Evolutionary conservation across 73 alveolate species (phyloP).

Genomic region (Breviolum minutum): DNA sequence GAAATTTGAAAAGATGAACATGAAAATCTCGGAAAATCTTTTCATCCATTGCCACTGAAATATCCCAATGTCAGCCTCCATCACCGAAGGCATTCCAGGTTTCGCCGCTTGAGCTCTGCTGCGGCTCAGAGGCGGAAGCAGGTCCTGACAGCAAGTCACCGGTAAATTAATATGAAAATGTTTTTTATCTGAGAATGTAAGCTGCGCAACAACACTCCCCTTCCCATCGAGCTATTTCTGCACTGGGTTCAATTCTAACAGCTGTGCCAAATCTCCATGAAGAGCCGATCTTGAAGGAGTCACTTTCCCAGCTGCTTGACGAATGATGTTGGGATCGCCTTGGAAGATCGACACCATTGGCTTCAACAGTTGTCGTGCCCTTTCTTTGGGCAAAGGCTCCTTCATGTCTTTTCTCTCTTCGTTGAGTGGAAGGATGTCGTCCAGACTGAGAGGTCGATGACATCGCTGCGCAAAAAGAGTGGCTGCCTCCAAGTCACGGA

Average conservation of each 20-base stretch:
- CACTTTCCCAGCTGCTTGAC: constrained; percentile 20
- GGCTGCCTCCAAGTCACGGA: constrained; percentile 33
- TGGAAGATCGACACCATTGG: constrained; percentile 61
- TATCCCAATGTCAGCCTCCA: not conserved
- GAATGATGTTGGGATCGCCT: constrained; percentile 53
- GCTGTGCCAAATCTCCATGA: constrained; percentile 1
- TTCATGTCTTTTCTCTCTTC: not conserved
- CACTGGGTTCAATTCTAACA: not conserved
- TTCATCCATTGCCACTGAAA: too few relatives aligned
- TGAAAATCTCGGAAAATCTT: too few relatives aligned
- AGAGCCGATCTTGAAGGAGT: constrained; percentile 16
- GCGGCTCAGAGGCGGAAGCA: not conserved
- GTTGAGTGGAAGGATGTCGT: not conserved
- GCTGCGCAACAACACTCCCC: not conserved
- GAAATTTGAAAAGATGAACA: too few relatives aligned
- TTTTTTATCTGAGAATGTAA: not conserved
- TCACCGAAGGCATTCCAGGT: not conserved
- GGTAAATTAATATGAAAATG: not conserved
- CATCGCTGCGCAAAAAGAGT: constrained; percentile 65
- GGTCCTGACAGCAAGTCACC: not conserved
- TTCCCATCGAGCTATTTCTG: not conserved
- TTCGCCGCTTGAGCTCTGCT: not conserved
- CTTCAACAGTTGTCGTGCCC: constrained; percentile 60
- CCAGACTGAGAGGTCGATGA: constrained; percentile 64
- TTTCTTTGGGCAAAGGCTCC: constrained; percentile 42